Conservation (phyloP, 2,329 filamentous ascomycete genomes). For the Apiospora hydei region DNA sequence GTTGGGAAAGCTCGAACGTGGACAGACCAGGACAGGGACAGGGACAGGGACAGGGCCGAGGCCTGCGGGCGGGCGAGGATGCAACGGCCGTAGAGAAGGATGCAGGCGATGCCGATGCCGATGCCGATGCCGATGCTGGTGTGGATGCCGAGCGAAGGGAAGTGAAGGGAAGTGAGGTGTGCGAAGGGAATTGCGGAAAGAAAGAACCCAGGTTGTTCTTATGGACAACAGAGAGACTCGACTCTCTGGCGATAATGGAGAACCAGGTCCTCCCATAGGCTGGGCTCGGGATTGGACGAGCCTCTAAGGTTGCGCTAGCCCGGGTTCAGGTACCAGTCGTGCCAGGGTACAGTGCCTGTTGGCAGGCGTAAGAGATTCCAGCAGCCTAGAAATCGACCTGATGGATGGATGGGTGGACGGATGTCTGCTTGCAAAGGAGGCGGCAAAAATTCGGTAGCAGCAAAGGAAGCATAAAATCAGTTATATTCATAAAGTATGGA, state of each 20-base stretch:
- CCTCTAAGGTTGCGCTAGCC: constrained; percentile 10
- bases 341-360: not conserved
- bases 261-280: constrained; percentile 14
- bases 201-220: constrained; percentile 19
- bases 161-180: not conserved
- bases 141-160: not conserved
- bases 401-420: not conserved
- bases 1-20: constrained; percentile 4
- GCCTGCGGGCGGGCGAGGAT: not conserved
- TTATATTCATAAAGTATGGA: not conserved
- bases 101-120: constrained; percentile 1
- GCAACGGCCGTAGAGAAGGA: constrained; percentile 2
- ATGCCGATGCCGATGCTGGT: too few species aligned
- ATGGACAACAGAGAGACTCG: constrained; percentile 18
- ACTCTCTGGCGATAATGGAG: constrained; percentile 16
- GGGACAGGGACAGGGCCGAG: not conserved
- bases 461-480: not conserved
- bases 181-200: not conserved
- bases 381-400: not conserved
- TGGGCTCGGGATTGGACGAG: constrained; percentile 14
- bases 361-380: not conserved
- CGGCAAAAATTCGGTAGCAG: not conserved
- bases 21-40: not conserved
- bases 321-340: not conserved
- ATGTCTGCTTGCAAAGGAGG: not conserved